Evolutionary conservation across 495 filamentous ascomycete genomes (phyloP).

Genomic region (Neurospora sp.): DNA sequence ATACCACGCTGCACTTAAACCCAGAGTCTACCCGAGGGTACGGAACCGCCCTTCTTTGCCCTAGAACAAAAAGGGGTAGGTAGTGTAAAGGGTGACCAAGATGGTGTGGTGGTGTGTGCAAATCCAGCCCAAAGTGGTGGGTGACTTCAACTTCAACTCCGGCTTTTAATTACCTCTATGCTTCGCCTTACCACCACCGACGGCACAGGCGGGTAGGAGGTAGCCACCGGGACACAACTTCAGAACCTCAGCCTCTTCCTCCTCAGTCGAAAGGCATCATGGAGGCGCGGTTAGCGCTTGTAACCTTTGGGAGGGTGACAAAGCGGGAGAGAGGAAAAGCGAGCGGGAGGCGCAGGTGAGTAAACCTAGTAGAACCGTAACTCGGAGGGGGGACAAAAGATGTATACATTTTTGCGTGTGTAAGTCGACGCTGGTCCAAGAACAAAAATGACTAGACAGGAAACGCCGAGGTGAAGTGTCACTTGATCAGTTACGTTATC

Average conservation of each 20-base stretch:
- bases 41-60: neutral
- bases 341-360: neutral
- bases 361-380: too few species aligned
- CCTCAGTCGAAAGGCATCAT: too few species aligned
- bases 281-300: neutral
- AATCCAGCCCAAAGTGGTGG: neutral
- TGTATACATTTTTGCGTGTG: neutral
- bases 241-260: neutral
- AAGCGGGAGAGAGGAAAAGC: neutral
- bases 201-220: neutral
- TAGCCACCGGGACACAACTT: neutral
- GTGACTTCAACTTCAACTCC: neutral
- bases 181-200: neutral
- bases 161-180: neutral
- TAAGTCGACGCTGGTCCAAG: neutral
- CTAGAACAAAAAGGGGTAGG: neutral
- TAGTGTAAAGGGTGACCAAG: neutral
- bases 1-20: neutral
- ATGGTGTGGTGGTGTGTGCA: neutral
- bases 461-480: neutral
- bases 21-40: neutral
- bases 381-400: too few species aligned
- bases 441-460: neutral
- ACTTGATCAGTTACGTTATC: neutral
- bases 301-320: neutral